Percentiles rank a stretch among this genome's conserved stretches.
phyloP scores from a whole-genome alignment of 768 basidiomycete species.

The button mushroom (Agaricus bisporus) region DNA sequence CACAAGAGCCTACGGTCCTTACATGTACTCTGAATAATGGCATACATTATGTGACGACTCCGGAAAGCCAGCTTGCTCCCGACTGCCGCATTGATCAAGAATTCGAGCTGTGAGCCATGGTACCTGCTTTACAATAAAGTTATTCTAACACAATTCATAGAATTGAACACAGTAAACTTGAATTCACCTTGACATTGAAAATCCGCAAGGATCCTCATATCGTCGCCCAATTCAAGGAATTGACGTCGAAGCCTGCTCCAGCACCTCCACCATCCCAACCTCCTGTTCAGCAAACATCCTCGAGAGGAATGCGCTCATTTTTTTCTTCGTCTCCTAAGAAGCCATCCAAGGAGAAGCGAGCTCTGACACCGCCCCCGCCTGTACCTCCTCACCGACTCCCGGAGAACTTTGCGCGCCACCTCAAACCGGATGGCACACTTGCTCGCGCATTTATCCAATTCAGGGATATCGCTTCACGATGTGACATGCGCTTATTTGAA shows the following conservation, averaged over 20 bases:
- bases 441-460: slow-evolving; percentile 86
- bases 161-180: slow-evolving; percentile 90
- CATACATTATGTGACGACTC: slow-evolving; percentile 92
- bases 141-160: slow-evolving; percentile 28
- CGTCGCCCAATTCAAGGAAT: slow-evolving; percentile 65
- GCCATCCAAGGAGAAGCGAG: slow-evolving; percentile 40
- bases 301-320: slow-evolving; percentile 69
- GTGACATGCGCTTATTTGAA: slow-evolving; percentile 82
- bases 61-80: slow-evolving; percentile 54
- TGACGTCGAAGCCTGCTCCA: slow-evolving; percentile 30
- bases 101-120: slow-evolving; percentile 72
- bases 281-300: slow-evolving; percentile 40
- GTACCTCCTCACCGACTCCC: slow-evolving; percentile 41
- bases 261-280: slow-evolving; percentile 24
- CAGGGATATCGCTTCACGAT: slow-evolving; percentile 77
- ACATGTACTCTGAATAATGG: slow-evolving; percentile 94
- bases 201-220: slow-evolving; percentile 85
- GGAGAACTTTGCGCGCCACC: slow-evolving; percentile 76
- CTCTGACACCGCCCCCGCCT: slow-evolving; percentile 31
- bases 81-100: slow-evolving; percentile 77
- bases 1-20: slow-evolving; percentile 64
- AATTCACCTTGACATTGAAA: slow-evolving; percentile 88
- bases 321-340: slow-evolving; percentile 75
- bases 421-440: slow-evolving; percentile 82
- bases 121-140: neutral